Evolutionary conservation across 306 rosid genomes (phyloP).

Genomic region (Lathyrus oleraceus): DNA sequence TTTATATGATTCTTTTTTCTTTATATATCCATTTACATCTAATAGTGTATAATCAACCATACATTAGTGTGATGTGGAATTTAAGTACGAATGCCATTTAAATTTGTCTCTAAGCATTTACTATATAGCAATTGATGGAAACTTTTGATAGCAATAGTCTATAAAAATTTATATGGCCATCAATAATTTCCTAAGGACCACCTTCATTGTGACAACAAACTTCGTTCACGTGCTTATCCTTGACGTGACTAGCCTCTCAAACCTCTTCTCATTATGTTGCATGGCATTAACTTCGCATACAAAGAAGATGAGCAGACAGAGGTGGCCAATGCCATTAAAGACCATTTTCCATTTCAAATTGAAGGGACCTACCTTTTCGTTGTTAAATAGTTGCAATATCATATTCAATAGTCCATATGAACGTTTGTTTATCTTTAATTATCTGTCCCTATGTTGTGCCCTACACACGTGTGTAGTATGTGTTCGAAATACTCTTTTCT

Average conservation of each 20-base stretch:
- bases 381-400: not conserved
- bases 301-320: constrained; percentile 10
- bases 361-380: not conserved
- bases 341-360: constrained; percentile 12
- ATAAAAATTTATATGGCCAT: not conserved
- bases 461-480: not conserved
- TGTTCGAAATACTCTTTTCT: not conserved
- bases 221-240: not conserved
- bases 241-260: constrained; percentile 4
- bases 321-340: constrained; percentile 11
- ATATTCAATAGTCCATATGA: not conserved
- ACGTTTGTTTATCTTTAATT: not conserved
- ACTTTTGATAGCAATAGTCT: too few relatives aligned
- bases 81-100: too few relatives aligned
- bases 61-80: too few relatives aligned
- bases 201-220: too few relatives aligned
- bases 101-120: too few relatives aligned
- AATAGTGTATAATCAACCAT: too few relatives aligned
- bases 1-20: too few relatives aligned
- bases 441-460: not conserved
- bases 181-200: not conserved
- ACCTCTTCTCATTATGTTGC: not conserved
- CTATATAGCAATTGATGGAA: too few relatives aligned
- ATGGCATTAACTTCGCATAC: not conserved
- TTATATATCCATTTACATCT: too few relatives aligned